Evolutionary conservation across 805 yeast genomes (phyloP), one percentile per base, ranked within the genome.

Genomic region (Yamadazyma laniorum): DNA sequence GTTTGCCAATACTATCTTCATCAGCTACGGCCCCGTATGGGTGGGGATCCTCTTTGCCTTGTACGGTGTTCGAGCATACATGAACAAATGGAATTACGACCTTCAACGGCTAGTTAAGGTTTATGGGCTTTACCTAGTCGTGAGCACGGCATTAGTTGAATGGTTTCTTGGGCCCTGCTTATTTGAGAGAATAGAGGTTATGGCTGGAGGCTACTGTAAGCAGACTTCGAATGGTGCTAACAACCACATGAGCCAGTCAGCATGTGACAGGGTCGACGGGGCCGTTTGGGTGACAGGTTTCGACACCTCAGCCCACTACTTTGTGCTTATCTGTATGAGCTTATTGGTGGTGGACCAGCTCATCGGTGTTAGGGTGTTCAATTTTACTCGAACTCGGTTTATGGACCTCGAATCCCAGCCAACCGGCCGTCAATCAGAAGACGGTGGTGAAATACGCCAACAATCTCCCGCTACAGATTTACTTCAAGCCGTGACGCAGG

Each of bases 151-250:
- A 15, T 14, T 25, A 2, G 26, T 19, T 16, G 16, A 26, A 4
- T 37, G 40, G 40, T 37, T 37, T 18, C 27, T 37, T 18, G 40
- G 40, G 16, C 36, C 40, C 22, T 32, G 27, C 11, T 21, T 37
- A 9, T 31, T 32, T 15, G 36, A 37, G 7, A 31, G 40, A 37
- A 28, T 37, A 2, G 40, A 37, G n/a, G 19, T 26, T 5, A 3
- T n/a, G 3, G 17, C 27, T 11, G 40, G 40, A 4, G 40, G 40
- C 5, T 9, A 14, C n/a, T 37, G 40, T 28, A 11, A 17, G 6
- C 17, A 22, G 4, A n/a, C n/a, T n/a, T n/a, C n/a, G n/a, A 27
- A 22, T 2, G 35, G 31, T 12, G 14, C 14, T 8, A 17, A 29
- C 11, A 14, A 16, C 12, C 15, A 19, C 12, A 15, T 18, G 3